phyloP scores from a whole-genome alignment of 805 yeast species.

The Nakazawaea wyomingensis region DNA sequence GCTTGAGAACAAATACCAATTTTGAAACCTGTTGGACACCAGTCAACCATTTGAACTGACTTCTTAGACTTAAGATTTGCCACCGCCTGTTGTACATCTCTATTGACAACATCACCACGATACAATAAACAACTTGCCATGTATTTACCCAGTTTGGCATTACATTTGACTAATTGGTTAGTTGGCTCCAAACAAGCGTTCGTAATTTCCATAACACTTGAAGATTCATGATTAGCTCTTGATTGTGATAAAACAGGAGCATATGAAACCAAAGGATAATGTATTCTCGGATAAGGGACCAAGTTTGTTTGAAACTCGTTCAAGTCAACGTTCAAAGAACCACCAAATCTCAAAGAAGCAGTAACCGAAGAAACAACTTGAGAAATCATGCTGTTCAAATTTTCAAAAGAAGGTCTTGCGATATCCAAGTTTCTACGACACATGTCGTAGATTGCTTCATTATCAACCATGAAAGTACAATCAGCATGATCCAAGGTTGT shows the following conservation, averaged over 20 bases:
- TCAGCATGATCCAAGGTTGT: slow-evolving; percentile 92
- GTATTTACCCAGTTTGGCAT: slow-evolving; percentile 85
- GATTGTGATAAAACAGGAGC: slow-evolving; percentile 83
- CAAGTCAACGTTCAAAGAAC: slow-evolving; percentile 86
- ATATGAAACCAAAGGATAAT: slow-evolving; percentile 90
- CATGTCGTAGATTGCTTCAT: slow-evolving; percentile 92
- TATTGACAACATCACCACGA: slow-evolving; percentile 91
- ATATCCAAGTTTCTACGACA: slow-evolving; percentile 87
- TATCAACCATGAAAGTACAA: slow-evolving; percentile 94
- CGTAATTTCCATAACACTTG: slow-evolving; percentile 83
- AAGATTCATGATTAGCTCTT: slow-evolving; percentile 85
- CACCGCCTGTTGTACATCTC: slow-evolving; percentile 89
- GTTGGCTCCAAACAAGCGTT: slow-evolving; percentile 92
- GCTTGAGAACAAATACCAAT: slow-evolving; percentile 94
- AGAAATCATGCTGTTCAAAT: slow-evolving; percentile 81
- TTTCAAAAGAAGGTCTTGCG: slow-evolving; percentile 73
- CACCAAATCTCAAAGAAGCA: slow-evolving; percentile 87
- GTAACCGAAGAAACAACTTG: slow-evolving; percentile 93
- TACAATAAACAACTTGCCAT: slow-evolving; percentile 92
- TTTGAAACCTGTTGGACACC: slow-evolving; percentile 97
- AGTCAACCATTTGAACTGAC: slow-evolving; percentile 87
- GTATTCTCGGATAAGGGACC: slow-evolving; percentile 95
- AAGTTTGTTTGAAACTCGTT: slow-evolving; percentile 93
- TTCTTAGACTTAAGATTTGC: slow-evolving; percentile 83
- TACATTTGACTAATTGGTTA: slow-evolving; percentile 94